phyloP scores from a whole-genome alignment of 805 yeast species.

The Candida peoriensis region DNA sequence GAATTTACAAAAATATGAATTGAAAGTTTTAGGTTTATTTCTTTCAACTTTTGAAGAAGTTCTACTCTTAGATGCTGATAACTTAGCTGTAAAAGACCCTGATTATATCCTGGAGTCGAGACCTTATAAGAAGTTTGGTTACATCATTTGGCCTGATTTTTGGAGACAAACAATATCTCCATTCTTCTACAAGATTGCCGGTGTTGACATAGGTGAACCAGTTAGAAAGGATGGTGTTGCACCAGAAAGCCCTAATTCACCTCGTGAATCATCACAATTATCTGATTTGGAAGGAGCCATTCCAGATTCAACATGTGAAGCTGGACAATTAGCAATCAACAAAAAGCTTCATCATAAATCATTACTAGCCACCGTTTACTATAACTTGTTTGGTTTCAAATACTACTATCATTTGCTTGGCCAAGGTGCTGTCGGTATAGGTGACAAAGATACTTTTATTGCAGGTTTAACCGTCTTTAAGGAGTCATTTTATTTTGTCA shows the following conservation, averaged over 20 bases:
- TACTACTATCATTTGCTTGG: slow-evolving; percentile 65
- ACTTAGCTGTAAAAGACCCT: slow-evolving; percentile 38
- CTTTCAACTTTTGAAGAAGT: slow-evolving; percentile 42
- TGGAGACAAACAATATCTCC: slow-evolving; percentile 70
- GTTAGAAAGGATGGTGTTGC: slow-evolving; percentile 33
- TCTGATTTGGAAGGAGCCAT: slow-evolving; percentile 60
- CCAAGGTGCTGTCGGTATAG: slow-evolving; percentile 76
- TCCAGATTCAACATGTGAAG: slow-evolving; percentile 68
- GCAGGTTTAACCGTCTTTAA: slow-evolving; percentile 24
- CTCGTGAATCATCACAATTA: slow-evolving; percentile 30
- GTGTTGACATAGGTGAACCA: slow-evolving; percentile 33
- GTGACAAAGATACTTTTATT: slow-evolving; percentile 72
- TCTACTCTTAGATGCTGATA: slow-evolving; percentile 43
- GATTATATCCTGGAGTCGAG: slow-evolving; percentile 43
- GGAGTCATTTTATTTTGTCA: slow-evolving; percentile 22
- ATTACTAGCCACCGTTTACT: slow-evolving; percentile 55
- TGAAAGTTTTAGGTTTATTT: slow-evolving; percentile 36
- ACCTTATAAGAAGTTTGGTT: slow-evolving; percentile 38
- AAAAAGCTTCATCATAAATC: slow-evolving; percentile 56
- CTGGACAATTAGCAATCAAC: slow-evolving; percentile 65
- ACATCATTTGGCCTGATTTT: slow-evolving; percentile 65
- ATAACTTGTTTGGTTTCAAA: slow-evolving; percentile 62
- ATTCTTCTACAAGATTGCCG: slow-evolving; percentile 47
- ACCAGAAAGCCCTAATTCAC: slow-evolving; percentile 40
- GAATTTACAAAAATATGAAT: slow-evolving; percentile 22